These are phyloP conservation scores for Calonectria pseudoreteaudii DNA, from an alignment of 2,329 filamentous ascomycete species.

Conservation along the genomic window DNA sequence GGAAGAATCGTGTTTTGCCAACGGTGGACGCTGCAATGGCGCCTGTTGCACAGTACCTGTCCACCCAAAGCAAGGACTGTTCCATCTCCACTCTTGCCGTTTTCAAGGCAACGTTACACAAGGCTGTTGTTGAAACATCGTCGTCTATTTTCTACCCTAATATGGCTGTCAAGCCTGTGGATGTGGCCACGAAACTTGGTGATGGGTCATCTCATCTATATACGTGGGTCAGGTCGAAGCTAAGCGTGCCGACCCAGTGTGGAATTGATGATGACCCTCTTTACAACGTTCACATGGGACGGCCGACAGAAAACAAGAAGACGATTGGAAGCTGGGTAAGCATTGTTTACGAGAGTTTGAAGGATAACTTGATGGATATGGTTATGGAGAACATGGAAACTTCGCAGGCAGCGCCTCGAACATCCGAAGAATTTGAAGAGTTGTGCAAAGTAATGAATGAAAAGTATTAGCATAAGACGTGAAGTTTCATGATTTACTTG, in stretches of 20 bases:
- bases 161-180: slow-evolving; percentile 31
- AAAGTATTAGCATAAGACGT: neutral
- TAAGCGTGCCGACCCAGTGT: slow-evolving; percentile 45
- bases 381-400: slow-evolving; percentile 41
- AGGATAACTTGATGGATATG: slow-evolving; percentile 42
- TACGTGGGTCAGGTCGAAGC: slow-evolving; percentile 43
- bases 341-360: slow-evolving; percentile 47
- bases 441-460: slow-evolving; percentile 34
- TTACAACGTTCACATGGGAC: slow-evolving; percentile 37
- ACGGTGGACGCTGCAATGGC: slow-evolving; percentile 44
- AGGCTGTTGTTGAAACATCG: slow-evolving; percentile 32
- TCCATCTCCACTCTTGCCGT: slow-evolving; percentile 38
- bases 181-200: slow-evolving; percentile 44
- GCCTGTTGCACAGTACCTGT: slow-evolving; percentile 43
- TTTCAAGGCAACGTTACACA: slow-evolving; percentile 37
- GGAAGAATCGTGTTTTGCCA: slow-evolving; percentile 44
- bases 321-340: slow-evolving; percentile 49
- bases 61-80: slow-evolving; percentile 33
- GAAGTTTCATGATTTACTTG: neutral
- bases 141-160: slow-evolving; percentile 44
- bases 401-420: slow-evolving; percentile 32
- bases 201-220: slow-evolving; percentile 47
- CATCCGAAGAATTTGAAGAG: slow-evolving; percentile 35
- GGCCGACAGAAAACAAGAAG: slow-evolving; percentile 41
- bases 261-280: slow-evolving; percentile 48